Percentiles rank a stretch among this genome's conserved stretches.
These are phyloP conservation scores for Sphagnum magellanicum DNA, from an alignment of 228 moss, liverwort and hornwort genomes.

Conservation along the genomic window DNA sequence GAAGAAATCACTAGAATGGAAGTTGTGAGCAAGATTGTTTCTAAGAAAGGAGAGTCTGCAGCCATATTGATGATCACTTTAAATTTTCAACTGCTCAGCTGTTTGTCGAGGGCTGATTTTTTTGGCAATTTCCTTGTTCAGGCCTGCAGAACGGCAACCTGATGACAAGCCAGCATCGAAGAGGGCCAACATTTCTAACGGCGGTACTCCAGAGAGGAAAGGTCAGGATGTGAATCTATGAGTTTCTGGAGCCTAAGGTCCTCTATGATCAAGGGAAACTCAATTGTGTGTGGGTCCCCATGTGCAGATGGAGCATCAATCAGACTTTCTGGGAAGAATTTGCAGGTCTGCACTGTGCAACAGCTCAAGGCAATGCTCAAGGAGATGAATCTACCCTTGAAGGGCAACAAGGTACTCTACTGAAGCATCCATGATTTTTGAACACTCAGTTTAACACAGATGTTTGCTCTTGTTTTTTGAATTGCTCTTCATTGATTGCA, in stretches of 20 bases:
- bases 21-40: no score
- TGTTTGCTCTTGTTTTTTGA: neutral
- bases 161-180: slow-evolving; percentile 83
- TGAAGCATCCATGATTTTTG: neutral
- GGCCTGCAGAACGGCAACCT: slow-evolving; percentile 76
- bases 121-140: slow-evolving; percentile 8
- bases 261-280: no score
- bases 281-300: no score
- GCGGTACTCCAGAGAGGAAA: slow-evolving; percentile 36
- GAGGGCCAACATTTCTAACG: slow-evolving; percentile 60
- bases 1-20: no score
- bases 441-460: neutral
- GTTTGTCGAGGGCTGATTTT: no score
- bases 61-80: no score
- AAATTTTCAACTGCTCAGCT: no score
- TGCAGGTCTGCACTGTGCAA: slow-evolving; percentile 74
- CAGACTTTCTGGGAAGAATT: slow-evolving; percentile 70
- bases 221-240: slow-evolving; percentile 5
- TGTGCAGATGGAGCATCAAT: slow-evolving; percentile 56
- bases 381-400: slow-evolving; percentile 88
- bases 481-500: neutral
- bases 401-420: slow-evolving; percentile 78
- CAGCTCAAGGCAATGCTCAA: slow-evolving; percentile 86
- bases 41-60: no score
- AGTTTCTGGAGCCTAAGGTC: no score